Conservation (phyloP, 179 eudicot genomes). For the Beta corolliflora region DNA sequence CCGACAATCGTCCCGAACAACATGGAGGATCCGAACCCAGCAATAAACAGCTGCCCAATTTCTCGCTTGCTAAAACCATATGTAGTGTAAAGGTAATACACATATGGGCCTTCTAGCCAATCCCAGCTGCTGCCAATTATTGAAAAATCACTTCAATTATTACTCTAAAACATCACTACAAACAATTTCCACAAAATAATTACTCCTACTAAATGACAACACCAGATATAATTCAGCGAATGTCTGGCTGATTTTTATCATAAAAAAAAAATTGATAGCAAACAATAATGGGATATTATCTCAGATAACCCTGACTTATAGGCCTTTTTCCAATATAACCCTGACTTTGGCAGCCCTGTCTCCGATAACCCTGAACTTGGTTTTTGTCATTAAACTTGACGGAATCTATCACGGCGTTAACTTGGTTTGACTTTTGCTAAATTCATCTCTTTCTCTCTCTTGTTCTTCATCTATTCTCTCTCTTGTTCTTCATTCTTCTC, state of each 20-base stretch:
- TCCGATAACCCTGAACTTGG: too few species aligned
- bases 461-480: too few species aligned
- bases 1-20: constrained; percentile 92
- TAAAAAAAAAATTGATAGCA: background rate
- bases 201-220: background rate
- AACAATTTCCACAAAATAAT: background rate
- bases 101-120: constrained; percentile 98
- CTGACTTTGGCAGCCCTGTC: too few species aligned
- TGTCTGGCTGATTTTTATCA: background rate
- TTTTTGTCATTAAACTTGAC: too few species aligned
- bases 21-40: constrained; percentile 99
- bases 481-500: too few species aligned
- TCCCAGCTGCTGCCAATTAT: constrained; percentile 70
- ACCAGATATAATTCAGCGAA: background rate
- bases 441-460: too few species aligned
- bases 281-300: too few species aligned
- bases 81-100: constrained; percentile 83
- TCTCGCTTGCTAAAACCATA: constrained; percentile 91
- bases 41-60: constrained; percentile 94
- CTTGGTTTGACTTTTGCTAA: too few species aligned
- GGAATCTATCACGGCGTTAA: too few species aligned
- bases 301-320: too few species aligned
- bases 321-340: too few species aligned
- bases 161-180: background rate
- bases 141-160: constrained; percentile 3